Conservation (phyloP, 1,284 basidiomycete species). For the Rhodotorula glutinis region DNA sequence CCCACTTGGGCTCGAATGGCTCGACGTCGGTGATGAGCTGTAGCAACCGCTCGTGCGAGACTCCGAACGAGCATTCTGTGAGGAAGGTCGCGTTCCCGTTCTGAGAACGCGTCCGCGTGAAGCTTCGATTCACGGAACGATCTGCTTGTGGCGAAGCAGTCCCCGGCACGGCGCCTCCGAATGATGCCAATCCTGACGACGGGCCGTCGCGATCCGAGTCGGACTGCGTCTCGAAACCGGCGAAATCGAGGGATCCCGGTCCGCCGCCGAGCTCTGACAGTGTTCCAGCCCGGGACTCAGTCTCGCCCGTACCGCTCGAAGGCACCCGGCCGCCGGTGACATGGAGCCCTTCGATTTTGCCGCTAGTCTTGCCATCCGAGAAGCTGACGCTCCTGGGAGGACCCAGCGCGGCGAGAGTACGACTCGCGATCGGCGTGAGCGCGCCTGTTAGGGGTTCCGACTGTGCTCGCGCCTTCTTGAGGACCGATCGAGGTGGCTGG, state of each 20-base stretch:
- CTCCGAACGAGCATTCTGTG: constrained; percentile 86
- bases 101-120: constrained; percentile 30
- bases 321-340: not conserved
- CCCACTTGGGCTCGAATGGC: constrained; percentile 94
- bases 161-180: no score
- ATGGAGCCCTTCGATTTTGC: constrained; percentile 65
- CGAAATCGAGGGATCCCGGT: constrained; percentile 10
- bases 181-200: no score
- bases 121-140: constrained; percentile 36
- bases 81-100: constrained; percentile 71
- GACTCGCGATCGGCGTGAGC: constrained; percentile 9
- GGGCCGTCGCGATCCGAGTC: not conserved
- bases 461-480: constrained; percentile 27
- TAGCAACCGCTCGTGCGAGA: constrained; percentile 84
- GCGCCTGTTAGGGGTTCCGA: constrained; percentile 11
- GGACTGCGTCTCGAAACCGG: not conserved
- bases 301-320: no score
- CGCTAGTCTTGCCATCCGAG: constrained; percentile 80
- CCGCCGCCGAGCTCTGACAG: constrained; percentile 5
- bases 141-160: not conserved
- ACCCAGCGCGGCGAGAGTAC: not conserved
- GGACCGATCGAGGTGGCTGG: constrained; percentile 23
- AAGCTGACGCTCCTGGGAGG: constrained; percentile 82
- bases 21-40: constrained; percentile 91
- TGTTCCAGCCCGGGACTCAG: not conserved